Conservation (phyloP, 1,284 basidiomycete species). For the Coniophora puteana region DNA sequence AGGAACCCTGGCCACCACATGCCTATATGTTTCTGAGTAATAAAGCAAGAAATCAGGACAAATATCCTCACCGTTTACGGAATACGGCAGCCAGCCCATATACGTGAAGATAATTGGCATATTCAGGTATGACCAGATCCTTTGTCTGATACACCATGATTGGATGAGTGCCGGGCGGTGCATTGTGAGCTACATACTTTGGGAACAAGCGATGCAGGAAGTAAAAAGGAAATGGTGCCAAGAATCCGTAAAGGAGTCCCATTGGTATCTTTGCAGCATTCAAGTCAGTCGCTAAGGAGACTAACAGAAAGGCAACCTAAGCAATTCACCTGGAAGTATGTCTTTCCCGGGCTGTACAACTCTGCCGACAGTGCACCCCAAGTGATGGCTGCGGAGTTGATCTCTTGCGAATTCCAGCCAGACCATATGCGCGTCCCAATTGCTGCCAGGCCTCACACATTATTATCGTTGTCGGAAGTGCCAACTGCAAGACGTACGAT, state of each 20-base stretch:
- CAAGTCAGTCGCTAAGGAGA: background rate
- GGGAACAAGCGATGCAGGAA: conserved; percentile 37
- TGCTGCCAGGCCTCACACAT: conserved; percentile 5
- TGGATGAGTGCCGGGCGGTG: conserved; percentile 10
- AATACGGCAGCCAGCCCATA: conserved; percentile 52
- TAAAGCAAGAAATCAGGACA: conserved; percentile 22
- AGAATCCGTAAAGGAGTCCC: conserved; percentile 31
- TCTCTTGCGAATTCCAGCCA: conserved; percentile 48
- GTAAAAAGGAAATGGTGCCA: conserved; percentile 49
- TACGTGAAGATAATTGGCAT: conserved; percentile 47
- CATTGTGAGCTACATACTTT: conserved; percentile 10
- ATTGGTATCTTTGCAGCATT: conserved; percentile 1
- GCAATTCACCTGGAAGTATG: conserved; percentile 38
- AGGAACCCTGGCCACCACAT: conserved; percentile 43
- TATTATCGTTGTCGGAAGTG: conserved; percentile 17
- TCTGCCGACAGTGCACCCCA: conserved; percentile 53
- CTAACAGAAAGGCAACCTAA: conserved; percentile 41
- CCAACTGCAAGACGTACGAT: conserved; percentile 42
- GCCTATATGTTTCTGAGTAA: conserved; percentile 10
- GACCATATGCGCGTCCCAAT: conserved; percentile 34
- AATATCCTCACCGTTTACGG: conserved; percentile 54
- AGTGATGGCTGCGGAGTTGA: conserved; percentile 53
- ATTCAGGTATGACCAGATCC: conserved; percentile 39
- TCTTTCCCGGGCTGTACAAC: conserved; percentile 40
- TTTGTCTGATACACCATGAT: conserved; percentile 28